These are phyloP conservation scores for Leccinum boreale DNA, from an alignment of 768 basidiomycete genomes.

Conservation along the genomic window DNA sequence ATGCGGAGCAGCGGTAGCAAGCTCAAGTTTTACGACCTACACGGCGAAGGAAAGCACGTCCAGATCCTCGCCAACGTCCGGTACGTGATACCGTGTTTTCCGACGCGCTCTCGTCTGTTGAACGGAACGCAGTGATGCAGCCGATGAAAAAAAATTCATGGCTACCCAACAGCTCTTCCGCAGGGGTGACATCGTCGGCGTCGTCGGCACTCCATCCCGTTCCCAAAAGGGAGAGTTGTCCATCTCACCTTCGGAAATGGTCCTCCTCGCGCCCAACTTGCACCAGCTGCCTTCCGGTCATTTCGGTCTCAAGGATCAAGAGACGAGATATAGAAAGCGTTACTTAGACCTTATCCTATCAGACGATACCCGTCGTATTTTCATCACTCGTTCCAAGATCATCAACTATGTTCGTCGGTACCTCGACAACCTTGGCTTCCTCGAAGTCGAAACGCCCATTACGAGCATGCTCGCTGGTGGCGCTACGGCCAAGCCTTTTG, in stretches of 20 bases:
- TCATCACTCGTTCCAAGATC: slow-evolving; percentile 84
- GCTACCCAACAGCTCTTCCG: slow-evolving; percentile 82
- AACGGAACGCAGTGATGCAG: slow-evolving; percentile 47
- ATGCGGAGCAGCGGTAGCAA: slow-evolving; percentile 81
- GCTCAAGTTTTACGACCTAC: slow-evolving; percentile 92
- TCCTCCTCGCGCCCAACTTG: slow-evolving; percentile 91
- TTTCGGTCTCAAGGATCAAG: slow-evolving; percentile 95
- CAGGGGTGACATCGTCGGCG: slow-evolving; percentile 95
- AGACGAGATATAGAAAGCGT: slow-evolving; percentile 96
- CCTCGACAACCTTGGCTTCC: slow-evolving; percentile 88
- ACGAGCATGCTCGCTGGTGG: slow-evolving; percentile 96
- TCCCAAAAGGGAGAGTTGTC: slow-evolving; percentile 96
- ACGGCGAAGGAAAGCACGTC: slow-evolving; percentile 87
- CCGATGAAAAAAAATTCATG: slow-evolving; percentile 61
- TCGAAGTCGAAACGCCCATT: slow-evolving; percentile 99
- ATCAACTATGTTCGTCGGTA: slow-evolving; percentile 92
- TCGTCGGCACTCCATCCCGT: slow-evolving; percentile 82
- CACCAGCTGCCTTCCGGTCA: slow-evolving; percentile 92
- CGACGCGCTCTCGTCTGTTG: slow-evolving; percentile 18
- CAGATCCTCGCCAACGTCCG: slow-evolving; percentile 95
- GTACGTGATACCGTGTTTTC: slow-evolving; percentile 35
- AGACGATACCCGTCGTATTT: slow-evolving; percentile 83
- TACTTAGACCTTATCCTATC: slow-evolving; percentile 98
- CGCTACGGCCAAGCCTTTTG: slow-evolving; percentile 97
- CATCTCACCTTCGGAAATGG: slow-evolving; percentile 75